These are phyloP conservation scores for Pleurotus ostreatus DNA, from an alignment of 768 basidiomycete species.

Conservation along the genomic window DNA sequence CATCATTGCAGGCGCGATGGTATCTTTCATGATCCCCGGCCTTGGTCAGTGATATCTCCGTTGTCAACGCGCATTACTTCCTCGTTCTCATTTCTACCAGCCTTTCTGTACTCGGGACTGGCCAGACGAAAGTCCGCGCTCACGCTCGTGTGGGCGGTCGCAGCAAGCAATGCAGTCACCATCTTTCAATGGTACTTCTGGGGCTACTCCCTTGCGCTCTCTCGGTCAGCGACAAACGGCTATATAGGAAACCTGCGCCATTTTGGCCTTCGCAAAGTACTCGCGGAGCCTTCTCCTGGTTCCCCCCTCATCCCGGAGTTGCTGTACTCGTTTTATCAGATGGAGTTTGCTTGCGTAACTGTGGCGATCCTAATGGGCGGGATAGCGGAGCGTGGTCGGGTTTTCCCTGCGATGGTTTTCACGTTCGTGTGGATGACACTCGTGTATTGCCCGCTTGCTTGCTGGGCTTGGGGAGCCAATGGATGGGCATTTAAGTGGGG, in stretches of 20 bases:
- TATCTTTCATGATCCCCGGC: slow-evolving; percentile 75
- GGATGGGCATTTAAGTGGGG: slow-evolving; percentile 89
- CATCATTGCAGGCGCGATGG: slow-evolving; percentile 63
- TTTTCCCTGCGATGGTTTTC: slow-evolving; percentile 78
- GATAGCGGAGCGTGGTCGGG: slow-evolving; percentile 81
- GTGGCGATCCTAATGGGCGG: slow-evolving; percentile 75
- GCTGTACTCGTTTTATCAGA: slow-evolving; percentile 83
- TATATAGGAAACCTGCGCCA: slow-evolving; percentile 78
- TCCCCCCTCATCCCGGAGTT: slow-evolving; percentile 79
- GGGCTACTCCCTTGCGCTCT: slow-evolving; percentile 80
- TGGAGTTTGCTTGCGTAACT: slow-evolving; percentile 84
- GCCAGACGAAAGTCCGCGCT: slow-evolving; percentile 66
- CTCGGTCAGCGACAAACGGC: slow-evolving; percentile 67
- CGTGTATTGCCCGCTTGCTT: slow-evolving; percentile 85
- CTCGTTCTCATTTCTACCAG: slow-evolving; percentile 26
- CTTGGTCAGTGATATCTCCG: slow-evolving; percentile 38
- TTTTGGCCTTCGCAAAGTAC: slow-evolving; percentile 72
- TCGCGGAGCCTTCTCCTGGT: slow-evolving; percentile 70
- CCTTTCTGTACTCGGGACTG: slow-evolving; percentile 72
- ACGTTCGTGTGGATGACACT: slow-evolving; percentile 83
- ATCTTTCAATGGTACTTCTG: slow-evolving; percentile 78
- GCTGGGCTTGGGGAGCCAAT: slow-evolving; percentile 76
- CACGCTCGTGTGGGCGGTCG: slow-evolving; percentile 72
- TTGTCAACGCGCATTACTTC: neutral
- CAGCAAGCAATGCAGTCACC: slow-evolving; percentile 68